Conservation (phyloP, 192 early-diverging fungal species). For the Diversispora eburnea region DNA sequence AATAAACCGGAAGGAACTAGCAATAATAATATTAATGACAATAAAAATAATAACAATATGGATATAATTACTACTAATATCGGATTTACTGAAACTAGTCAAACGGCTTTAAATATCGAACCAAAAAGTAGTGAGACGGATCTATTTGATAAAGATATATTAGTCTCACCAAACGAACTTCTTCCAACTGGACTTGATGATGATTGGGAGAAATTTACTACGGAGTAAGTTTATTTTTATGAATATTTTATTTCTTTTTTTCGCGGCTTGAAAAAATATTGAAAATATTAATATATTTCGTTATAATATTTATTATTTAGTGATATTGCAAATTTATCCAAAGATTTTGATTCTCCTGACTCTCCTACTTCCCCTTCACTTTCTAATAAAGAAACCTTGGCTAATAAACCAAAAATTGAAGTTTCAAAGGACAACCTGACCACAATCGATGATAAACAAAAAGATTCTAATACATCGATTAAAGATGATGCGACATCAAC, state of each 20-base stretch:
- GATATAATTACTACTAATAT: too few relatives aligned
- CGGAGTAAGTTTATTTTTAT: conserved; percentile 30
- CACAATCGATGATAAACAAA: background rate
- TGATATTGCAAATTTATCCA: background rate
- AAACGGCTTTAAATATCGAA: background rate
- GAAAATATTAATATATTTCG: background rate
- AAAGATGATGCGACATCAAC: background rate
- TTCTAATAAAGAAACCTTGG: background rate
- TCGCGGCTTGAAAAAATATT: background rate
- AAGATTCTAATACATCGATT: background rate
- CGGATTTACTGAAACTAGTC: too few relatives aligned
- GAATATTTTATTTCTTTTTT: background rate
- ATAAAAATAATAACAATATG: background rate
- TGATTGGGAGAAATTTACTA: conserved; percentile 41
- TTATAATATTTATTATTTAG: background rate
- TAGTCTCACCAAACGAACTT: conserved; percentile 25
- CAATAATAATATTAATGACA: background rate
- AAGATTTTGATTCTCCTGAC: conserved; percentile 16
- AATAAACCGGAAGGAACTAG: background rate
- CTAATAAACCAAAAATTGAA: conserved; percentile 10
- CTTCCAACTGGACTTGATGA: conserved; percentile 35
- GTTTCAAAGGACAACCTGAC: background rate
- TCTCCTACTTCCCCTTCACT: conserved; percentile 16
- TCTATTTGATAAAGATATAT: conserved; percentile 18
- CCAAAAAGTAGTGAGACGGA: background rate